Base-by-base conservation (phyloP, 257 asterid species). In the Asclepias syriaca region DNA sequence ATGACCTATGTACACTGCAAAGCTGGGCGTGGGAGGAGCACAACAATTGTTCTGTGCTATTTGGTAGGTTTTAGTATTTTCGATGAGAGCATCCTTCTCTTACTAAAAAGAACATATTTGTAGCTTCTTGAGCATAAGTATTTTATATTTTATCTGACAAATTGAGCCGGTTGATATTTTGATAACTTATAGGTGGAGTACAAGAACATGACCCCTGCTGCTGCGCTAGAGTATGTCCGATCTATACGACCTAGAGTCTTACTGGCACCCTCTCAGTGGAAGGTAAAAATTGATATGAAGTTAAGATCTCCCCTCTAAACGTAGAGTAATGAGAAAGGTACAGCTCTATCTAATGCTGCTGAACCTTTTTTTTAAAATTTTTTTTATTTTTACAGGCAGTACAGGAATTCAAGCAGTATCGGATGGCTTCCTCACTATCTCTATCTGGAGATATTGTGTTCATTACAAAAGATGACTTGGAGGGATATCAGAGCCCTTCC, bases 1-100 rank as follows among this genome's bases (percentile, higher is more conserved):
- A 87, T 90, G 67, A 92, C 97, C 0, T 92, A 92, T 70, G 98
- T 92, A 49, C 98, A 92, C 81, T 92, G 96, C 84, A 90, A 92
- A 86, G 98, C 98, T 4, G 98, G 98, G 56, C 87, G 98, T 58
- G 98, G 98, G 84, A 80, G 98, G 84, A 92, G 98, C 89, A 92
- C 98, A 61, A 92, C 98, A 16, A 70, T 92, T 74, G 98, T 92
- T 72, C 96, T 92, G 22, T 92, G 98, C 76, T 92, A 90, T 85
- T 84, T 92, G 95, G 98, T 90, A 22, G 9, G 11, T 53, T 73
- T 56, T 68, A 43, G 22, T 45, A 72, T 48, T 63, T 37, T 51
- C 43, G 3, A 27, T 6, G 48, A 55, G 24, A 32, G 8, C 53
- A 11, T 37, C 18, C 37, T 51, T 69, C 40, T 75, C 4, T 27